Percentiles rank a stretch among this genome's conserved stretches.
Evolutionary conservation across 768 basidiomycete genomes (phyloP).

Genomic region (Russula sp.): DNA sequence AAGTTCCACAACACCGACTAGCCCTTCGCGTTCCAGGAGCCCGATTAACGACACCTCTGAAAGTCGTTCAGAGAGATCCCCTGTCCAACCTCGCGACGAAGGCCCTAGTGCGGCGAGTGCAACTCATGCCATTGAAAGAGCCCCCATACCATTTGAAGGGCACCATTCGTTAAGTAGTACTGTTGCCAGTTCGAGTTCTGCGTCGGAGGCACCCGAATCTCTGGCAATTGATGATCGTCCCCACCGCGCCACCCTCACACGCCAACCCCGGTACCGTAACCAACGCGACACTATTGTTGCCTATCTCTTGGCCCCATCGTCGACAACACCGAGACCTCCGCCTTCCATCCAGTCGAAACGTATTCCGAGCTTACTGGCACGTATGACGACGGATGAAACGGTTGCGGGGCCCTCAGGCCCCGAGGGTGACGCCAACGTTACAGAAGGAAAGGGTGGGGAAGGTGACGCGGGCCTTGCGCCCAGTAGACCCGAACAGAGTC

Average conservation of each 20-base stretch:
- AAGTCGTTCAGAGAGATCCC: background rate
- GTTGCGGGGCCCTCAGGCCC: background rate
- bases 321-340: slow-evolving; percentile 1
- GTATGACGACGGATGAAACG: slow-evolving; percentile 1
- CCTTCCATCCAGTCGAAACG: background rate
- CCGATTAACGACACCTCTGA: background rate
- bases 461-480: background rate
- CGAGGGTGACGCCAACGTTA: background rate
- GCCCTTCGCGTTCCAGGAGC: background rate
- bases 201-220: background rate
- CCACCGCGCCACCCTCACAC: slow-evolving; percentile 3
- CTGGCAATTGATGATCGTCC: background rate
- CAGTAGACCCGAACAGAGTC: background rate
- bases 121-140: background rate
- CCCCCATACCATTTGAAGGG: background rate
- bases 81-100: background rate
- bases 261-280: slow-evolving; percentile 36
- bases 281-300: slow-evolving; percentile 45
- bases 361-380: background rate
- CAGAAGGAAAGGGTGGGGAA: background rate
- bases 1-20: background rate
- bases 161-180: background rate
- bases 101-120: background rate
- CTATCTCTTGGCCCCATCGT: slow-evolving; percentile 33
- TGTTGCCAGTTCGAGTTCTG: background rate